Percentiles rank a stretch among this genome's conserved stretches.
Conservation (phyloP, 495 filamentous ascomycete genomes). For the Hyaloscypha variabilis region DNA sequence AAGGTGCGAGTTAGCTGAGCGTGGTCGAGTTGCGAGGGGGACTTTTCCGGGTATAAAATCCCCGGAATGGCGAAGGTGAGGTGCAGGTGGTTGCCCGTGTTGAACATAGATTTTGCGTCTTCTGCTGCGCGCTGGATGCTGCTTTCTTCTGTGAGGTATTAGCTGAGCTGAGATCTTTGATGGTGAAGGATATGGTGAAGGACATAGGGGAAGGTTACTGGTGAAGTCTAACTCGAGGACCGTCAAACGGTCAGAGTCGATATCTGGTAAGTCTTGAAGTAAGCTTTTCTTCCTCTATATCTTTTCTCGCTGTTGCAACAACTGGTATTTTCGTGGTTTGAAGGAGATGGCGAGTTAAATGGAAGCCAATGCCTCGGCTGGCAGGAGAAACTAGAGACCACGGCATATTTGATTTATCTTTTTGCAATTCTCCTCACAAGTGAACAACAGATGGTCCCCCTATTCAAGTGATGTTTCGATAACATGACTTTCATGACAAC, state of each 20-base stretch:
- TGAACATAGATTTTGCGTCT: slow-evolving; percentile 43
- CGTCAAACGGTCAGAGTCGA: slow-evolving; percentile 38
- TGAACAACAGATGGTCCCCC: not conserved
- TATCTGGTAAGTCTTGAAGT: slow-evolving; percentile 50
- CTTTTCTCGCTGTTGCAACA: slow-evolving; percentile 69
- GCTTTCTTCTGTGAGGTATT: slow-evolving; percentile 50
- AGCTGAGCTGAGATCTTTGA: not conserved
- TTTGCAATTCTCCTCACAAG: not conserved
- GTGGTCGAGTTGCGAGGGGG: slow-evolving; percentile 62
- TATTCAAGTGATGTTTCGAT: not conserved
- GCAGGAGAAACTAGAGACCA: slow-evolving; percentile 60
- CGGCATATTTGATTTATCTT: slow-evolving; percentile 7
- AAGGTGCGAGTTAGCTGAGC: slow-evolving; percentile 61
- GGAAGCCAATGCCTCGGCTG: slow-evolving; percentile 74
- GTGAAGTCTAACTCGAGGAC: slow-evolving; percentile 64
- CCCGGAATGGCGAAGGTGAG: slow-evolving; percentile 74
- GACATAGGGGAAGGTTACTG: slow-evolving; percentile 38
- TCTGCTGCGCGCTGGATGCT: slow-evolving; percentile 47
- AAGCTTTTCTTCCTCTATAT: slow-evolving; percentile 54
- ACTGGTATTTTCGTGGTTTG: slow-evolving; percentile 66
- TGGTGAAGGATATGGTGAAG: not conserved
- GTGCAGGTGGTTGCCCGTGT: slow-evolving; percentile 55
- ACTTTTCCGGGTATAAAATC: slow-evolving; percentile 74
- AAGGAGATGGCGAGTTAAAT: slow-evolving; percentile 69
- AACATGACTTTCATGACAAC: slow-evolving; percentile 24